Base-by-base conservation (phyloP, 352 stramenopile genomes). In the Poterioochromonas sp. region DNA sequence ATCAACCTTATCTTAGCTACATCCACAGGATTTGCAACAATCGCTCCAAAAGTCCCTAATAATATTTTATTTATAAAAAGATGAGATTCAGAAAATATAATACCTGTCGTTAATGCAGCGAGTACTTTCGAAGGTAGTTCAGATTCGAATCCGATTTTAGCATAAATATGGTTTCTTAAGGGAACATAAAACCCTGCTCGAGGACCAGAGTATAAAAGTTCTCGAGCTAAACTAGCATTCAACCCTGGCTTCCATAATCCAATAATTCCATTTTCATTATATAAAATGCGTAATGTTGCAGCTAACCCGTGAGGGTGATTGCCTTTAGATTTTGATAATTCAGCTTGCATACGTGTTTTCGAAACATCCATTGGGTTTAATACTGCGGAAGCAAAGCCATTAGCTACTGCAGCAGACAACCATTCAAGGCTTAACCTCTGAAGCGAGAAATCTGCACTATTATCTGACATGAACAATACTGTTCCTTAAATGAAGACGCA, bases 181-280 rank as follows among this genome's bases (percentile, higher is more conserved):
- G 62, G 62, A 71, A 71, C 62, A 71, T 71, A 71, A 47, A 71
- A 71, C 3, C 62, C 62, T 32, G 62, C 62, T 47, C 62, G 11
- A 32, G 62, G 62, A 5, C 62, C 62, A 29, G 8, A 32, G 8
- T 40, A 44, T 8, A 71, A n/a, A 12, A 71, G 5, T 47, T 71
- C 62, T 43, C 62, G 15, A 29, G 5, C 32, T 29, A 71, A 43
- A 44, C 62, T 71, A 3, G 62, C 62, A n/a, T 11, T 8, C 32
- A 71, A 71, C 18, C 62, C 62, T 43, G 62, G 62, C 41, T 47
- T 41, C 62, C 62, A 71, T 32, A 71, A 20, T 5, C 62, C 62
- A 41, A 71, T 12, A 5, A 71, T 44, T 35, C 62, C 62, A 22
- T 5, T 8, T 71, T 47, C 39, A 12, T 29, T 12, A 41, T 44